Evolutionary conservation across 2,329 filamentous ascomycete species (phyloP).

Genomic region (Colletotrichum tanaceti): DNA sequence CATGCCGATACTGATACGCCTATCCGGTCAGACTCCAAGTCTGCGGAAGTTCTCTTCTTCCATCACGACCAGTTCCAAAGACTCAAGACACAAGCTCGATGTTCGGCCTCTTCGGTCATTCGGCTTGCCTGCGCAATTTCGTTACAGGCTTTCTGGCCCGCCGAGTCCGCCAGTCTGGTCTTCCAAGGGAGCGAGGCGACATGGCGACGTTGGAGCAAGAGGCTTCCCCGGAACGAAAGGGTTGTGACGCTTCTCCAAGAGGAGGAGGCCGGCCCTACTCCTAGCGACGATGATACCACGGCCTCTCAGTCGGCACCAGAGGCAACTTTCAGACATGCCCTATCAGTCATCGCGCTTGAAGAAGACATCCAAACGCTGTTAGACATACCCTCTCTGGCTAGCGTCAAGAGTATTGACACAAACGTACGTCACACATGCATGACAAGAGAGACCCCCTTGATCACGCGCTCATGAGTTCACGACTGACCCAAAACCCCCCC

Average conservation of each 20-base stretch:
- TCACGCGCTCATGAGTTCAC: too few relatives aligned
- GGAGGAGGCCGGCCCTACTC: too few relatives aligned
- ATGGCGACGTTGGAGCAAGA: constrained; percentile 6
- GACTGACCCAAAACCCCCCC: background rate
- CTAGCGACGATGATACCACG: background rate
- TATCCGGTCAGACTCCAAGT: background rate
- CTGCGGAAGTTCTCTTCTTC: constrained; percentile 12
- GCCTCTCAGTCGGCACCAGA: background rate
- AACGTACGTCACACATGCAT: constrained; percentile 1
- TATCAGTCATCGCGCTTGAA: constrained; percentile 8
- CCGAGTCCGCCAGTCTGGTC: background rate
- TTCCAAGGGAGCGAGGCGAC: background rate
- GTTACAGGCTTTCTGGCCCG: constrained; percentile 9
- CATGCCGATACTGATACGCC: too few relatives aligned
- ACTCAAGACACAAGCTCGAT: constrained; percentile 14
- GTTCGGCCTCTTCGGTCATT: constrained; percentile 21
- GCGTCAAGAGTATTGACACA: background rate
- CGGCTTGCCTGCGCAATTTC: constrained; percentile 20
- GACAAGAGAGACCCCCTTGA: too few relatives aligned
- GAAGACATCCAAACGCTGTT: background rate
- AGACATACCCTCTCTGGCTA: background rate
- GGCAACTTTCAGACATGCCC: background rate
- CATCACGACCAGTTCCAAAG: background rate
- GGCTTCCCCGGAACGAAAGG: background rate
- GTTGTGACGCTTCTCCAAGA: constrained; percentile 1